Conservation (phyloP, 169 alveolate genomes). For the Cryptosporidium tyzzeri region DNA sequence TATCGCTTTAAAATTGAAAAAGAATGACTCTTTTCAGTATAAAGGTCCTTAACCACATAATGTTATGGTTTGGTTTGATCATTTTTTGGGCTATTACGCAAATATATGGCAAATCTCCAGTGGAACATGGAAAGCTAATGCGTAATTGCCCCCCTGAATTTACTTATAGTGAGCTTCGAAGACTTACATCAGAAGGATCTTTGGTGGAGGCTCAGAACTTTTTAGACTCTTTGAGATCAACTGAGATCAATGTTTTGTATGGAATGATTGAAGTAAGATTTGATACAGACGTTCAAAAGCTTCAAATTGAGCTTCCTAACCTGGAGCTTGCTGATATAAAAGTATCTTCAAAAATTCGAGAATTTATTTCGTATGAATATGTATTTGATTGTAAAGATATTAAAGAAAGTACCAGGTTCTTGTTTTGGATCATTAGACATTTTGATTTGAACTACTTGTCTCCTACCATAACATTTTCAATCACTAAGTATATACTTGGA, state of each 20-base stretch:
- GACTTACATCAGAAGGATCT: slow-evolving; percentile 19
- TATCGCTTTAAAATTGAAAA: not conserved
- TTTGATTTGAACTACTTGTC: slow-evolving; percentile 18
- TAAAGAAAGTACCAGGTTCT: slow-evolving; percentile 31
- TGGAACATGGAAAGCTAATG: slow-evolving; percentile 3
- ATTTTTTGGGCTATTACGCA: not conserved
- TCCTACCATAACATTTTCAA: not conserved
- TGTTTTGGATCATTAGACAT: slow-evolving; percentile 60
- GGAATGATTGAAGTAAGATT: slow-evolving; percentile 3
- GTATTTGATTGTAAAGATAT: slow-evolving; percentile 53
- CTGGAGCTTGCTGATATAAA: slow-evolving; percentile 2
- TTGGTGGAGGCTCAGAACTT: slow-evolving; percentile 19
- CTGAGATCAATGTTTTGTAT: slow-evolving; percentile 27
- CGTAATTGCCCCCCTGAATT: slow-evolving; percentile 60
- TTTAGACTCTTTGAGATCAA: slow-evolving; percentile 19
- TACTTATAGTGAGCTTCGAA: slow-evolving; percentile 29
- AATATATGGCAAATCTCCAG: not conserved
- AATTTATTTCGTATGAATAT: slow-evolving; percentile 42
- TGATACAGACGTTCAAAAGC: not conserved
- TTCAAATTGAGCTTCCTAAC: slow-evolving; percentile 38
- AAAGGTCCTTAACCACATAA: slow-evolving; percentile 7
- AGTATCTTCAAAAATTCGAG: not conserved
- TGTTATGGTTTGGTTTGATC: slow-evolving; percentile 9
- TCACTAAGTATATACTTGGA: slow-evolving; percentile 4
- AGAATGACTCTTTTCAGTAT: slow-evolving; percentile 6